Evolutionary conservation across 306 rosid genomes (phyloP).

Genomic region (Vigna radiata): DNA sequence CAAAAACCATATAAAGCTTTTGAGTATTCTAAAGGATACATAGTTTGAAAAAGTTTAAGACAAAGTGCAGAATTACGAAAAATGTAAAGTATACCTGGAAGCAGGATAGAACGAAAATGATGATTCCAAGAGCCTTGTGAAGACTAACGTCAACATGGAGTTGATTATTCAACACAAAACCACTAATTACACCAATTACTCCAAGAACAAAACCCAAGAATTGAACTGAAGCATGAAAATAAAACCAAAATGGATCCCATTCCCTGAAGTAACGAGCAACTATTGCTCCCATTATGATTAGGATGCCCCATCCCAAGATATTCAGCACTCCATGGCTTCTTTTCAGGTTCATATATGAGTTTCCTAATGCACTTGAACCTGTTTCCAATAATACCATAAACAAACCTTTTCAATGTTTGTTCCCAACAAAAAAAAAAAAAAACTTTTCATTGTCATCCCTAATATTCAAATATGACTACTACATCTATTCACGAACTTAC

Average conservation of each 20-base stretch:
- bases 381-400: not conserved
- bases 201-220: conserved; percentile 64
- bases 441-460: not conserved
- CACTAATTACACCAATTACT: conserved; percentile 60
- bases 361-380: conserved; percentile 55
- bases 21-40: not conserved
- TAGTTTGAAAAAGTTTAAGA: not conserved
- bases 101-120: conserved; percentile 62
- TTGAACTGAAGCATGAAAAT: conserved; percentile 64
- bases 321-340: conserved; percentile 74
- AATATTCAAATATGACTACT: not conserved
- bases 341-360: conserved; percentile 48
- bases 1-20: not conserved
- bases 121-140: conserved; percentile 73
- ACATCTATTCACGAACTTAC: not conserved
- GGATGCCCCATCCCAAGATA: conserved; percentile 79
- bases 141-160: conserved; percentile 48
- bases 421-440: too few species aligned
- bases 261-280: conserved; percentile 67
- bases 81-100: conserved; percentile 59
- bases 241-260: conserved; percentile 73
- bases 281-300: conserved; percentile 70
- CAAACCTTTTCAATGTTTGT: too few species aligned
- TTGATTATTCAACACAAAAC: conserved; percentile 55
- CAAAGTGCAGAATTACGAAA: not conserved